phyloP scores from a whole-genome alignment of 305 asterid species.

The Plantago rigida region DNA sequence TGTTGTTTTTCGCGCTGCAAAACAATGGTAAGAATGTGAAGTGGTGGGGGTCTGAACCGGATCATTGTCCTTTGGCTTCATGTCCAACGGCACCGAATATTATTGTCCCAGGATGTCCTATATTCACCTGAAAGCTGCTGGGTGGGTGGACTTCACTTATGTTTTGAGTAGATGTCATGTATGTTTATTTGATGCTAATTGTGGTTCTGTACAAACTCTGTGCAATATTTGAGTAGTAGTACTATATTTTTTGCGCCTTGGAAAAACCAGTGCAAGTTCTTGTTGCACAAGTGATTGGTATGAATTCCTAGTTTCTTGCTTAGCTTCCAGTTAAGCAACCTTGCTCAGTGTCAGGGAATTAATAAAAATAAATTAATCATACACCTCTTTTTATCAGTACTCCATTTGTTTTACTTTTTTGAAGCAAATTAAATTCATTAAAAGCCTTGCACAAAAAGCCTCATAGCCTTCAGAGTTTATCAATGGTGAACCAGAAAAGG shows the following conservation, averaged over 20 bases:
- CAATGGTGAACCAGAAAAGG: no score
- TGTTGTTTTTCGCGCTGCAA: conserved; percentile 69
- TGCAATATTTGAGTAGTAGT: conserved; percentile 2
- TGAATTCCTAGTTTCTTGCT: not conserved
- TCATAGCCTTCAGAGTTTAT: no score
- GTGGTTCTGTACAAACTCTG: not conserved
- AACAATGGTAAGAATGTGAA: conserved; percentile 62
- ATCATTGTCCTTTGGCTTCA: conserved; percentile 84
- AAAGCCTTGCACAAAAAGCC: no score
- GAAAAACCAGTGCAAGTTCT: not conserved
- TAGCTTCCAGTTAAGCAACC: not conserved
- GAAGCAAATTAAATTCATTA: no score
- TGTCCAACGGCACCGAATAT: conserved; percentile 95
- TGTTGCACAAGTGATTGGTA: not conserved
- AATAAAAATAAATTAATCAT: no score
- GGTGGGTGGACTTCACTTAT: not conserved
- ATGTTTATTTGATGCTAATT: not conserved
- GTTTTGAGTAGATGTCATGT: not conserved
- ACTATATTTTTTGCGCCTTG: not conserved
- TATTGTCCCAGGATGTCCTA: conserved; percentile 65
- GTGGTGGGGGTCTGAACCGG: conserved; percentile 91
- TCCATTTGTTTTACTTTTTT: no score
- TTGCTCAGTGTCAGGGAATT: not conserved
- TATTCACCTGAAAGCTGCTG: conserved; percentile 37
- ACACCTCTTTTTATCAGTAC: no score